phyloP scores from a whole-genome alignment of 2,329 filamentous ascomycete species.

The Leptographium galeiforme region DNA sequence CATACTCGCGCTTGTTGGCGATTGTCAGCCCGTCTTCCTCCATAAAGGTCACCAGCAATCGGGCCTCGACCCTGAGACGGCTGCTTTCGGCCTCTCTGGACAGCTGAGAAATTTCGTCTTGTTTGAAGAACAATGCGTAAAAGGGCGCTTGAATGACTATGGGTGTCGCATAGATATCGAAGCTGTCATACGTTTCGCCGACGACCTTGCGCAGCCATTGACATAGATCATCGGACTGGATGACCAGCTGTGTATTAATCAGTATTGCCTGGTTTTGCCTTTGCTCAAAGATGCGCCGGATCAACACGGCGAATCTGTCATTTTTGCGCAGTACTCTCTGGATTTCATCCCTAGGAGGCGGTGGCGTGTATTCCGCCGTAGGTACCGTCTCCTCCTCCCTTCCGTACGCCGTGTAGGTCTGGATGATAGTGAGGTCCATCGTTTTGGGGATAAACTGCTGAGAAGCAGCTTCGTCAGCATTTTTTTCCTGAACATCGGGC shows the following conservation, averaged over 20 bases:
- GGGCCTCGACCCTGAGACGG: neutral
- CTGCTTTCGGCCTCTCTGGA: neutral
- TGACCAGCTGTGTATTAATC: neutral
- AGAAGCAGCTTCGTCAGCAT: neutral
- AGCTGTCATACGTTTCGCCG: neutral
- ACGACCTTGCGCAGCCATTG: neutral
- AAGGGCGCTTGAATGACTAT: neutral
- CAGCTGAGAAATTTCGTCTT: neutral
- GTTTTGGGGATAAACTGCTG: neutral
- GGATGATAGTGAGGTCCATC: neutral
- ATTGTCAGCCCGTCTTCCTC: neutral
- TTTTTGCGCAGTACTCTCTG: neutral
- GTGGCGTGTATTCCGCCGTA: neutral
- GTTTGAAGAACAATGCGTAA: neutral
- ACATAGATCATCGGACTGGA: neutral
- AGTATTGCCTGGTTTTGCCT: neutral
- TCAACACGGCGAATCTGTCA: neutral
- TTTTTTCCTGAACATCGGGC: neutral
- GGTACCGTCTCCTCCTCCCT: neutral
- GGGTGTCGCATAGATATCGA: neutral
- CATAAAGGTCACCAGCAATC: neutral
- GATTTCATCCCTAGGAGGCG: neutral
- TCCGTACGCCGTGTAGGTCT: neutral
- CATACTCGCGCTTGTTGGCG: neutral
- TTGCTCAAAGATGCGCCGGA: neutral